Evolutionary conservation across 2,329 filamentous ascomycete species (phyloP), one percentile per base, ranked within the genome.

Genomic region (Sphaerulina musiva): DNA sequence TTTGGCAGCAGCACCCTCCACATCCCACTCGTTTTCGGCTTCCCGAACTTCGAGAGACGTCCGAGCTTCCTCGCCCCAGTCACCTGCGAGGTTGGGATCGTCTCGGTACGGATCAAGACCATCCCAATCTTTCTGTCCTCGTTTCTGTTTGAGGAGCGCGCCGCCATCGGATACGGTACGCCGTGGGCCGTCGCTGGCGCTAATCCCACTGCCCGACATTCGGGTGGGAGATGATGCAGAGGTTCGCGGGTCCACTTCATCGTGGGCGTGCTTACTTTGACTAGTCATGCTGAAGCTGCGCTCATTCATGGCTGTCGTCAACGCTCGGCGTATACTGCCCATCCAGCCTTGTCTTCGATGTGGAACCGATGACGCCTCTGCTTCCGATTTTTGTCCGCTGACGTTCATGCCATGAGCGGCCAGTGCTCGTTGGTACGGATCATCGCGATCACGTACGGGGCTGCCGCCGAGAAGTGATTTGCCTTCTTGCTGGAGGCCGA

Each of bases 401-500:
- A 39, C 48, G 26, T 7, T 23, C 3, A 50, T 31, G 46, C 42
- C 57, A 31, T 62, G 58, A 10, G 63, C 62, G 3, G 65, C 64
- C 23, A 67, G 45, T 7, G 66, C 66, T 12, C 65, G 59, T 14
- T 62, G 62, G 46, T 67, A 69, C 0, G 65, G 67, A 50, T 68
- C 65, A 52, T 69, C 64, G 51, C 48, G 69, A 64, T 57, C 72
- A 57, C 29, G 36, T 20, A 68, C 66, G 2, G 72, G 63, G 8
- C 64, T 66, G 4, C 75, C 74, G 4, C 74, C 74, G 26, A 82
- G 73, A 1, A 82, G 70, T 2, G 73, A 72, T 48, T 80, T 74
- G 11, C 76, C 76, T 66, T 82, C 78, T 12, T 72, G 71, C 62
- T 78, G 78, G 2, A 77, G 70, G 20, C 76, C 71, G 7, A 71